Percentiles rank a stretch among this genome's conserved stretches.
Conservation (phyloP, 2,329 filamentous ascomycete genomes). For the Knoxdaviesia capensis region DNA sequence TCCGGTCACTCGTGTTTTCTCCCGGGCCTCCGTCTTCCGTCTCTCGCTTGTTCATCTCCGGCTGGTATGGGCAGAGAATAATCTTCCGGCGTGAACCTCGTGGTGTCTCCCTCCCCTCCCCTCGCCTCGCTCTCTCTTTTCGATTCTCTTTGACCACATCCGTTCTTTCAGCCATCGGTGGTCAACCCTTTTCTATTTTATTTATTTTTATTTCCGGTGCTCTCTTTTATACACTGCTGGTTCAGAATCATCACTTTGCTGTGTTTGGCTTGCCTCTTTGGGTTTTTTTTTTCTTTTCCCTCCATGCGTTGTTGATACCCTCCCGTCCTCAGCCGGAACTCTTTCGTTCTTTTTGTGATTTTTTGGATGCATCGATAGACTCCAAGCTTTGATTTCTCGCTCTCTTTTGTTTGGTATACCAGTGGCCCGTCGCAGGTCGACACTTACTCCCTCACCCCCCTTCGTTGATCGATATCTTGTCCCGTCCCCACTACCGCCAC, state of each 20-base stretch:
- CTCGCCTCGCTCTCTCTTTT: neutral
- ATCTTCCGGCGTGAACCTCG: neutral
- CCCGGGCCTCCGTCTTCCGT: no score
- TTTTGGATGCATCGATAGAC: constrained; percentile 1
- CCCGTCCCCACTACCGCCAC: constrained; percentile 9
- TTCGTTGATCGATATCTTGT: neutral
- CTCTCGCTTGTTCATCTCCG: no score
- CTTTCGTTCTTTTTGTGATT: neutral
- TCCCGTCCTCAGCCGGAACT: no score
- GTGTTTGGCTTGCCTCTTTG: neutral
- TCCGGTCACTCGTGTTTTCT: neutral
- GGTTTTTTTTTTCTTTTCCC: neutral
- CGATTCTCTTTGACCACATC: neutral
- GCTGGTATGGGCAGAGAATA: no score
- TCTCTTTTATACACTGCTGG: neutral
- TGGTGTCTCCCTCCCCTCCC: neutral
- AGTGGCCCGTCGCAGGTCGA: constrained; percentile 31
- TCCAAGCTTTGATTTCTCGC: constrained; percentile 3
- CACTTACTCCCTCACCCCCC: constrained; percentile 15
- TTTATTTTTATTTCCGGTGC: neutral
- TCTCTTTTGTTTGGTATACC: constrained; percentile 1
- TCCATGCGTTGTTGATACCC: no score
- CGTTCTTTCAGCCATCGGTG: constrained; percentile 8
- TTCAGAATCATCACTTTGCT: neutral
- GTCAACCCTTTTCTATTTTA: neutral